Conservation (phyloP, 2,329 filamentous ascomycete genomes). For the Penicillium oxalicum region DNA sequence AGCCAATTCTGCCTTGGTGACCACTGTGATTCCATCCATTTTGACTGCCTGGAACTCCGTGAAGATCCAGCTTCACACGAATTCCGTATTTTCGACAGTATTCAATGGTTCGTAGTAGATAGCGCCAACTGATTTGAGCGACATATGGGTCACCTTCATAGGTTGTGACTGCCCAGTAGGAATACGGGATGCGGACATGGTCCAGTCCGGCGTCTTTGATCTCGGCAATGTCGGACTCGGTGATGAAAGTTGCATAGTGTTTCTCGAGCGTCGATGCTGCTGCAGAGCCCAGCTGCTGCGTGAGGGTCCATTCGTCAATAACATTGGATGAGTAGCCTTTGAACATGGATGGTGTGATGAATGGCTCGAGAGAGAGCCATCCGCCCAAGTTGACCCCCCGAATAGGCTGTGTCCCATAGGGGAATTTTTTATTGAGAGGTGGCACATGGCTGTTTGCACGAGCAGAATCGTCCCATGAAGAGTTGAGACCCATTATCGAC, state of each 20-base stretch:
- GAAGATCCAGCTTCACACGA: conserved; percentile 86
- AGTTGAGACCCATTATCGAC: conserved; percentile 83
- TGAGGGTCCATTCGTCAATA: conserved; percentile 83
- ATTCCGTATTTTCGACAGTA: conserved; percentile 89
- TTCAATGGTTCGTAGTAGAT: conserved; percentile 86
- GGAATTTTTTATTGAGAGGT: conserved; percentile 67
- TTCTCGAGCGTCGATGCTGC: conserved; percentile 70
- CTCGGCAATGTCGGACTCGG: conserved; percentile 72
- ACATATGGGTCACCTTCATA: conserved; percentile 87
- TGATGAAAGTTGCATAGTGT: conserved; percentile 87
- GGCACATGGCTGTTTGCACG: conserved; percentile 75
- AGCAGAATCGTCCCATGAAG: conserved; percentile 76
- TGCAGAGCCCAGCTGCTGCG: conserved; percentile 60
- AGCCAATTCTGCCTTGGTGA: conserved; percentile 69
- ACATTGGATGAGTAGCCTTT: conserved; percentile 59
- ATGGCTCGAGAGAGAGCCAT: conserved; percentile 90
- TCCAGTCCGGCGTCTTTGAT: conserved; percentile 86
- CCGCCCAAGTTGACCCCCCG: conserved; percentile 89
- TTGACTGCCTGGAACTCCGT: conserved; percentile 85
- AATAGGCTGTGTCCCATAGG: conserved; percentile 72
- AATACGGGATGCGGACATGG: conserved; percentile 92
- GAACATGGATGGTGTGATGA: conserved; percentile 92
- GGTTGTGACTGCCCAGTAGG: conserved; percentile 86
- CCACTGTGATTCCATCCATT: conserved; percentile 99
- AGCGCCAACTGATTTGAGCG: conserved; percentile 81